These are phyloP conservation scores for Paspalum vaginatum DNA, from an alignment of 176 grass and related monocot genomes.

Conservation along the genomic window DNA sequence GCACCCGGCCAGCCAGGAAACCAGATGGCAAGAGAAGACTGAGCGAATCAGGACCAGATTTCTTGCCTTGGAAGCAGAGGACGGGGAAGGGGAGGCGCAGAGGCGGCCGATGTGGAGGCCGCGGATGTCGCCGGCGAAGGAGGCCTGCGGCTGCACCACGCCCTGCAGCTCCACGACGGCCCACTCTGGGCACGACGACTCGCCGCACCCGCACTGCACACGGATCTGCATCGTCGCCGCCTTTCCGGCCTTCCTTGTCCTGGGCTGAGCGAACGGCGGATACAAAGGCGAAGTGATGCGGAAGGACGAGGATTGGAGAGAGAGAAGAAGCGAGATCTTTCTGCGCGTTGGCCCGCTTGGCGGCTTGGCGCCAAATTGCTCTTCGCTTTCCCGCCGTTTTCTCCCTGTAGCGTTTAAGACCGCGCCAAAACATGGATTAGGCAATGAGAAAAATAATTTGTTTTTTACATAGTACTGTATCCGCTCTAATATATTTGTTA, in stretches of 20 bases:
- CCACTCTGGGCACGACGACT: conserved; percentile 73
- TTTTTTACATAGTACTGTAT: no score
- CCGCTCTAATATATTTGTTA: no score
- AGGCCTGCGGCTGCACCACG: conserved; percentile 71
- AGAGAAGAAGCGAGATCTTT: neutral
- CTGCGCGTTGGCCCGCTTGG: neutral
- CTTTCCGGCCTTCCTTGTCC: no score
- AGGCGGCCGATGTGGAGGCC: conserved; percentile 86
- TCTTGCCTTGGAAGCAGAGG: conserved; percentile 59
- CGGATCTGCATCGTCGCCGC: conserved; percentile 73
- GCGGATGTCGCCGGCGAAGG: conserved; percentile 57
- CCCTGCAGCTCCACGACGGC: conserved; percentile 89
- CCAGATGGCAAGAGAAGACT: neutral
- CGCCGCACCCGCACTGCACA: conserved; percentile 68
- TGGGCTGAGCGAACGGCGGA: no score
- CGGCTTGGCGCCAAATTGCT: neutral
- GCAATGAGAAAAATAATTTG: no score
- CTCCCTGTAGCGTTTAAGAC: neutral
- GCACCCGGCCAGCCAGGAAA: neutral
- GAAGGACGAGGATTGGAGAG: neutral
- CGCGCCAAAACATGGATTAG: neutral
- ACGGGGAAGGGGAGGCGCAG: conserved; percentile 56
- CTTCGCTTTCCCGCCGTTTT: conserved; percentile 30
- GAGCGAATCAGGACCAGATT: neutral
- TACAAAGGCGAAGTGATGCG: no score